Conservation (phyloP, 2,329 filamentous ascomycete species). For the Exserohilum rostratum region DNA sequence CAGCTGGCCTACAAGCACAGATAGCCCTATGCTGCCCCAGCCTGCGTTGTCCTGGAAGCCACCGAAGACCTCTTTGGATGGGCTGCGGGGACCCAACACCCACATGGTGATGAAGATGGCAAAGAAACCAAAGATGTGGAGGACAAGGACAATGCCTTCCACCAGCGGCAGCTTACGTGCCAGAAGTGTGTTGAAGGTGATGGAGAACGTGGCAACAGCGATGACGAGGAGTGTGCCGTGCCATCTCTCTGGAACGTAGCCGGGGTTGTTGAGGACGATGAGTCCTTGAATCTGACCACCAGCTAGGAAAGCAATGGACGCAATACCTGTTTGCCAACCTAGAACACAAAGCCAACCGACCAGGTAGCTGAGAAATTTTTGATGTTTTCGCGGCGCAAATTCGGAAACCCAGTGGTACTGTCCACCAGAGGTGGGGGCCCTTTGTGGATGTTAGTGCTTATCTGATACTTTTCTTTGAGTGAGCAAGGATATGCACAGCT, state of each 20-base stretch:
- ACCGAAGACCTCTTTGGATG: constrained; percentile 30
- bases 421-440: constrained; percentile 35
- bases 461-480: too few species aligned
- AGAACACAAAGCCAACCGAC: constrained; percentile 52
- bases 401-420: too few species aligned
- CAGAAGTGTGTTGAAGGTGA: constrained; percentile 54
- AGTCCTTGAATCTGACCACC: constrained; percentile 42
- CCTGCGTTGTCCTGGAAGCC: constrained; percentile 35
- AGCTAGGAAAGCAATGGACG: constrained; percentile 37
- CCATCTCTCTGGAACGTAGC: constrained; percentile 52
- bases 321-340: constrained; percentile 50
- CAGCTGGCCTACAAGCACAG: constrained; percentile 32
- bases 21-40: constrained; percentile 34
- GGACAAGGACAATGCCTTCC: constrained; percentile 54
- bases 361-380: constrained; percentile 31
- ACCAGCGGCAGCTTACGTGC: constrained; percentile 54
- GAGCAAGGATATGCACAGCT: too few species aligned
- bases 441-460: constrained; percentile 8
- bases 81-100: constrained; percentile 33
- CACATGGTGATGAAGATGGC: constrained; percentile 51
- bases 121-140: constrained; percentile 59
- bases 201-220: constrained; percentile 48
- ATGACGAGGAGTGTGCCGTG: constrained; percentile 58
- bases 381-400: constrained; percentile 28
- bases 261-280: constrained; percentile 47